Percentiles rank a stretch among this genome's conserved stretches.
Evolutionary conservation across 116 monocot genomes (phyloP).

Genomic region (Dioscorea cayenensis): DNA sequence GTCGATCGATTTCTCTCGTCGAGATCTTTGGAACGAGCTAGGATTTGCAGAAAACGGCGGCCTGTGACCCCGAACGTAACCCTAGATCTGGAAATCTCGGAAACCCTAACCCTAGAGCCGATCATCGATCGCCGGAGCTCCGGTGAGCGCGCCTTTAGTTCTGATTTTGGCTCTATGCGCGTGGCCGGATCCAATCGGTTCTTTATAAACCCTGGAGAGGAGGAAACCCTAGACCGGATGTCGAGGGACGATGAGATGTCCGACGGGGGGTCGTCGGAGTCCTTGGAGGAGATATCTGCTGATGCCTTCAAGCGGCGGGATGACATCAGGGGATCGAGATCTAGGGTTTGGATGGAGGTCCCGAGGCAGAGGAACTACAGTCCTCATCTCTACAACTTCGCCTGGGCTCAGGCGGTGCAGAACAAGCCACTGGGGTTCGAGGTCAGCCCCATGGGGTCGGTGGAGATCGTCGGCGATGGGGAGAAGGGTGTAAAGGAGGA

Average conservation of each 20-base stretch:
- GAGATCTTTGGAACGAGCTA: slow-evolving; percentile 4
- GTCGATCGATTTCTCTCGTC: slow-evolving; percentile 2
- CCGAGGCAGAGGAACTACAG: slow-evolving; percentile 31
- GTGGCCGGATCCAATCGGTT: slow-evolving; percentile 19
- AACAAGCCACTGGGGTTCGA: slow-evolving; percentile 84
- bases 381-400: slow-evolving; percentile 69
- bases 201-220: slow-evolving; percentile 19
- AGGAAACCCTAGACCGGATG: slow-evolving; percentile 26
- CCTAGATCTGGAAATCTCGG: slow-evolving; percentile 8
- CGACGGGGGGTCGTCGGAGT: slow-evolving; percentile 26
- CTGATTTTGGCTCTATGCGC: slow-evolving; percentile 21
- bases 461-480: slow-evolving; percentile 1
- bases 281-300: slow-evolving; percentile 52
- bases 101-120: neutral
- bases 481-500: slow-evolving; percentile 8
- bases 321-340: slow-evolving; percentile 25
- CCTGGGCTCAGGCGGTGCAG: slow-evolving; percentile 95
- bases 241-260: slow-evolving; percentile 39
- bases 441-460: slow-evolving; percentile 1
- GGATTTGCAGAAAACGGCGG: neutral
- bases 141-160: neutral
- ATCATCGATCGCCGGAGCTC: neutral
- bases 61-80: slow-evolving; percentile 3
- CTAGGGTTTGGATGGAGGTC: slow-evolving; percentile 29
- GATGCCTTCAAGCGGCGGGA: slow-evolving; percentile 46